Base-by-base conservation (phyloP, 306 rosid genomes). In the Cucurbita ficifolia region DNA sequence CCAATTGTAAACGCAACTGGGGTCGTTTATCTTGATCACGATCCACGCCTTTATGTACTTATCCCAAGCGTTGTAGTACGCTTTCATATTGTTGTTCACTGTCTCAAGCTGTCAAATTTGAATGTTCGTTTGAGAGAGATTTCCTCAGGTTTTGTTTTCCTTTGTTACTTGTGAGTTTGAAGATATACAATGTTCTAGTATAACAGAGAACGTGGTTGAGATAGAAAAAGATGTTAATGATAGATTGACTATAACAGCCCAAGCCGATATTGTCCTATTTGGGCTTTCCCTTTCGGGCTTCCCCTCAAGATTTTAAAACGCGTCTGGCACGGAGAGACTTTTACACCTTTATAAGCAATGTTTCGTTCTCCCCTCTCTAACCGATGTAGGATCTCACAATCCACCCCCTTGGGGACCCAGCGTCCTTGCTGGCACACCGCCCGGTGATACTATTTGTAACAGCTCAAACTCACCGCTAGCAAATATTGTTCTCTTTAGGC, bases 51-150 rank as follows among this genome's bases (percentile, higher is more conserved):
- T 80, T 24, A 94, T 62, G 83, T 79, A 94, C 81, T 88, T 88
- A 84, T 94, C 90, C 99, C 99, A 94, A 10, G 91, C 96, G 68
- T 91, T 90, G 54, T 89, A 89, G 74, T 94, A 94, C 16, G 86
- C 90, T 86, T 87, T 88, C 51, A 89, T 89, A 76, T 83, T 88
- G 80, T 84, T 84, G 81, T 94, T 94, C 69, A 91, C 84, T 0
- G 52, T 84, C 85, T 89, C 99, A 29, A 94, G 82, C 96, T 89
- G 91, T 72, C 45, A 38, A 63, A 62, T 80, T 52, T 59, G 8
- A 73, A 76, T 51, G 74, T 35, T 79, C 7, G 18, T 52, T 43
- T 76, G 18, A 22, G 53, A 5, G 16, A 65, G 14, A 39, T 17
- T 14, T 38, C 14, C 6, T n/a, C 50, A 38, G 17, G 24, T n/a